Evolutionary conservation across 192 early-diverging fungal species (phyloP).

Genomic region (Podila minutissima): DNA sequence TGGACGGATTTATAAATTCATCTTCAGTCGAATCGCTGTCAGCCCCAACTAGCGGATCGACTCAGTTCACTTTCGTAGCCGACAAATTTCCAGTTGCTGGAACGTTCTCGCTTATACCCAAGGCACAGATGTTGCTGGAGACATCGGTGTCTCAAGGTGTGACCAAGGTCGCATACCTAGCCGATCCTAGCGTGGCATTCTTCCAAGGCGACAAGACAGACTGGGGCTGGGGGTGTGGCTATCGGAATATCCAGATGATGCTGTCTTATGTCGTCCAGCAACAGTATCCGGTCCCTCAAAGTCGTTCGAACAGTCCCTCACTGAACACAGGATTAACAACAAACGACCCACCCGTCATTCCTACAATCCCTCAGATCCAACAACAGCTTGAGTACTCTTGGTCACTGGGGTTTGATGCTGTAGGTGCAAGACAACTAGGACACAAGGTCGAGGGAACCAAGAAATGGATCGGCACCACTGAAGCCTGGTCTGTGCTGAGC

Average conservation of each 20-base stretch:
- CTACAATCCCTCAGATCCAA: slow-evolving; percentile 29
- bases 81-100: neutral
- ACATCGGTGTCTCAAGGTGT: slow-evolving; percentile 14
- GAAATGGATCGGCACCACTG: slow-evolving; percentile 81
- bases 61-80: slow-evolving; percentile 1
- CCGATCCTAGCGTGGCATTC: slow-evolving; percentile 21
- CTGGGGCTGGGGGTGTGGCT: slow-evolving; percentile 77
- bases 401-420: slow-evolving; percentile 61
- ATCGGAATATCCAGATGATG: slow-evolving; percentile 77
- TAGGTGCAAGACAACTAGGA: slow-evolving; percentile 63
- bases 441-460: slow-evolving; percentile 62
- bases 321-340: neutral
- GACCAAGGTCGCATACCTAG: slow-evolving; percentile 33
- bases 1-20: slow-evolving; percentile 32
- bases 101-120: slow-evolving; percentile 7
- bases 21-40: neutral
- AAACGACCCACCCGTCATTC: neutral
- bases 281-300: neutral
- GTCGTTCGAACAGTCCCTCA: neutral
- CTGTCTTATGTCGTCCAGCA: slow-evolving; percentile 58
- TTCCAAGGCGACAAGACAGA: slow-evolving; percentile 50
- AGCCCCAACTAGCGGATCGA: neutral
- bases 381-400: slow-evolving; percentile 35
- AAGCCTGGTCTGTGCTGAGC: slow-evolving; percentile 68
- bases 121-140: slow-evolving; percentile 14